phyloP scores from a whole-genome alignment of 2,329 filamentous ascomycete species.

The Xylariaceae sp. region DNA sequence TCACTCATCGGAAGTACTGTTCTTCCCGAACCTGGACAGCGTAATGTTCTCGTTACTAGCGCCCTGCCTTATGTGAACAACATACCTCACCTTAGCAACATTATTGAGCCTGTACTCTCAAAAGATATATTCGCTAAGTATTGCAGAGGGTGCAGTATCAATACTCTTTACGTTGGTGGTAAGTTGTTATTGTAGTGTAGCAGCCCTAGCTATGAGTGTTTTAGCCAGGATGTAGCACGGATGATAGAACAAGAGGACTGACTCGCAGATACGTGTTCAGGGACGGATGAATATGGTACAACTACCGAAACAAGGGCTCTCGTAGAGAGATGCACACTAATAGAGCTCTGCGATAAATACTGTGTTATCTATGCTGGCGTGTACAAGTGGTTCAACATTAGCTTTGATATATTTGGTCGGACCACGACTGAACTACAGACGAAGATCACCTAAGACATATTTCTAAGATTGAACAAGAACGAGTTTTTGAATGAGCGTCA shows the following conservation, averaged over 20 bases:
- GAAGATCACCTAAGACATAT: slow-evolving; percentile 22
- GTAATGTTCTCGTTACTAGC: slow-evolving; percentile 38
- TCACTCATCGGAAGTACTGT: slow-evolving; percentile 15
- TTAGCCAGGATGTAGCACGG: slow-evolving; percentile 10
- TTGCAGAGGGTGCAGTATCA: slow-evolving; percentile 25
- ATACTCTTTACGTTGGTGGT: slow-evolving; percentile 26
- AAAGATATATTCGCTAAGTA: slow-evolving; percentile 52
- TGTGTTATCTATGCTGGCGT: slow-evolving; percentile 23
- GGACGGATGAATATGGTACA: slow-evolving; percentile 26
- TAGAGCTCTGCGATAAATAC: slow-evolving; percentile 28
- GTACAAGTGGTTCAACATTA: slow-evolving; percentile 28
- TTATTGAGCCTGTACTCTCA: slow-evolving; percentile 56
- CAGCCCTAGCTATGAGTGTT: slow-evolving; percentile 8
- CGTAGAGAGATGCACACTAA: slow-evolving; percentile 21
- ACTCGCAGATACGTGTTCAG: slow-evolving; percentile 12
- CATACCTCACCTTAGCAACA: slow-evolving; percentile 58
- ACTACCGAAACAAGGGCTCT: slow-evolving; percentile 27
- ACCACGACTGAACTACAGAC: slow-evolving; percentile 24
- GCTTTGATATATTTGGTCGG: slow-evolving; percentile 26
- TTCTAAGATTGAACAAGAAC: slow-evolving; percentile 18
- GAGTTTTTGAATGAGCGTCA: slow-evolving; percentile 14
- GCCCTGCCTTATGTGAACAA: slow-evolving; percentile 64
- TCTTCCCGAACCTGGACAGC: slow-evolving; percentile 25
- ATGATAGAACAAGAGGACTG: slow-evolving; percentile 13
- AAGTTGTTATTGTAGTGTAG: slow-evolving; percentile 10